Conservation (phyloP, 805 yeast species). For the Danielia oregonensis region DNA sequence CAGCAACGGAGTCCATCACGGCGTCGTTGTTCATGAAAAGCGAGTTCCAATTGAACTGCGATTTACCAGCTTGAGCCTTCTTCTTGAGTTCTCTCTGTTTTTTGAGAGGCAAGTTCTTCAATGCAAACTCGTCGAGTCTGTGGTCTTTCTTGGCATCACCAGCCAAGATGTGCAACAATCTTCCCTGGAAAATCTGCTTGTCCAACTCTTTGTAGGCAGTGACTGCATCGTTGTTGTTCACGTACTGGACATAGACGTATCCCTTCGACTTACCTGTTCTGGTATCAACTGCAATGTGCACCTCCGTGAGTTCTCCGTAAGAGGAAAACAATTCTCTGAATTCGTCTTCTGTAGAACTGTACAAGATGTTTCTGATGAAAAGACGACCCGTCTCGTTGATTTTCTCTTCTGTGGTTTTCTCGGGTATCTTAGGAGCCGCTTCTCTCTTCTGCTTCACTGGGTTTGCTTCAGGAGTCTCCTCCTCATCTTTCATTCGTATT, state of each 20-base stretch:
- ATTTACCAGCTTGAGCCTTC: constrained; percentile 78
- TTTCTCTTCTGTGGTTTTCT: constrained; percentile 46
- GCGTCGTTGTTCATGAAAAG: constrained; percentile 89
- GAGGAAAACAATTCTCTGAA: constrained; percentile 58
- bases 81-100: constrained; percentile 83
- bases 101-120: constrained; percentile 87
- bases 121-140: constrained; percentile 82
- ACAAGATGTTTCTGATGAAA: constrained; percentile 82
- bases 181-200: constrained; percentile 89
- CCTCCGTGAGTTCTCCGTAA: constrained; percentile 79
- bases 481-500: constrained; percentile 53
- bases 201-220: constrained; percentile 72
- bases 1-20: constrained; percentile 84
- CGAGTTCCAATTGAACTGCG: constrained; percentile 94
- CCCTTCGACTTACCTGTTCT: constrained; percentile 91
- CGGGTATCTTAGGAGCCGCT: constrained; percentile 25
- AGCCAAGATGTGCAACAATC: constrained; percentile 84
- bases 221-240: constrained; percentile 67
- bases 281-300: constrained; percentile 88
- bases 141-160: constrained; percentile 81
- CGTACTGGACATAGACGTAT: constrained; percentile 78
- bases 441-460: constrained; percentile 2
- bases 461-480: constrained; percentile 9
- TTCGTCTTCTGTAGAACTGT: constrained; percentile 76
- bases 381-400: constrained; percentile 73